phyloP scores from a whole-genome alignment of 306 rosid species.

The Crotalaria pallida region DNA sequence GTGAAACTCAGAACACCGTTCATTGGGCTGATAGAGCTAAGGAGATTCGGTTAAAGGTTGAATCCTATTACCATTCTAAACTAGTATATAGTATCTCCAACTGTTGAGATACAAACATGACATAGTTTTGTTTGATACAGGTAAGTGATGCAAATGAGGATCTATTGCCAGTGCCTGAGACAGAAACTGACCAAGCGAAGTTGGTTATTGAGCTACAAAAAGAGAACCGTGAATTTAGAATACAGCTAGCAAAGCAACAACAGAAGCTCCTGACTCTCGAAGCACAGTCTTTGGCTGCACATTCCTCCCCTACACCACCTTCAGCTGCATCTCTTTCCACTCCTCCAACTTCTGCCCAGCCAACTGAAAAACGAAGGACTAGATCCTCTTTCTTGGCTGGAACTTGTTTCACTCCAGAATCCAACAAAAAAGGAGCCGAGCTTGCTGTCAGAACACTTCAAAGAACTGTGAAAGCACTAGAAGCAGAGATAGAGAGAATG shows the following conservation, averaged over 20 bases:
- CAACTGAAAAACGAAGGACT: constrained; percentile 50
- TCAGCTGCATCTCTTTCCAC: constrained; percentile 57
- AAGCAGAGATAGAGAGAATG: constrained; percentile 70
- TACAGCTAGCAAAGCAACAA: constrained; percentile 72
- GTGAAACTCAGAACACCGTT: constrained; percentile 94
- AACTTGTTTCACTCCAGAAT: constrained; percentile 78
- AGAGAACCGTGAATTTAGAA: constrained; percentile 76
- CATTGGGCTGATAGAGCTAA: constrained; percentile 99
- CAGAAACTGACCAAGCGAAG: constrained; percentile 75
- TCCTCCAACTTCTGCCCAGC: constrained; percentile 64
- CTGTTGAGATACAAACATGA: background rate
- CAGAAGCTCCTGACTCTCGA: constrained; percentile 65
- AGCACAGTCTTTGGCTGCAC: constrained; percentile 70
- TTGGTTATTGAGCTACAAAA: constrained; percentile 74
- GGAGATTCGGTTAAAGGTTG: constrained; percentile 85
- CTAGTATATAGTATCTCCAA: constrained; percentile 14
- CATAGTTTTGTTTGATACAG: constrained; percentile 34
- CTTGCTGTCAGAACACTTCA: constrained; percentile 54
- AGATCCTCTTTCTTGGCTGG: constrained; percentile 66
- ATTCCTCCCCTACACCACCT: constrained; percentile 76
- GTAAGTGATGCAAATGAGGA: constrained; percentile 59
- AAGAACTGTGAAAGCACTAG: constrained; percentile 54
- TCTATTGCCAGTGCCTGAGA: constrained; percentile 41
- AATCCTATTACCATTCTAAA: constrained; percentile 18
- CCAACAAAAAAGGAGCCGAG: constrained; percentile 59